Percentiles rank a stretch among this genome's conserved stretches.
phyloP scores from a whole-genome alignment of 2,329 filamentous ascomycete species.

The Macrophomina pseudophaseolina region DNA sequence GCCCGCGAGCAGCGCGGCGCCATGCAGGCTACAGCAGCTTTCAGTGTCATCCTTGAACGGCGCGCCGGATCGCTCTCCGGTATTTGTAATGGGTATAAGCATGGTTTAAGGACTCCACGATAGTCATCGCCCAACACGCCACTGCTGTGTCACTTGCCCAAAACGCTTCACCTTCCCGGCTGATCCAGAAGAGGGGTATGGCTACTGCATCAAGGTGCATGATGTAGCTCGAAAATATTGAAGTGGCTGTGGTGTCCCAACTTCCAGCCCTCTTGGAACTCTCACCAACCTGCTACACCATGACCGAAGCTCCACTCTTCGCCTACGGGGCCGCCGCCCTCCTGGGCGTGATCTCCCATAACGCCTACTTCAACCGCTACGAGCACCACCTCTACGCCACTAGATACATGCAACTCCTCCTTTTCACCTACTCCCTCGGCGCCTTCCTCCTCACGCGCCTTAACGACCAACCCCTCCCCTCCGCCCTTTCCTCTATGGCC shows the following conservation, averaged over 20 bases:
- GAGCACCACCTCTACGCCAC: constrained; percentile 23
- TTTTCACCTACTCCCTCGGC: background rate
- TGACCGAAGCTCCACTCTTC: background rate
- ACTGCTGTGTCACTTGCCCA: background rate
- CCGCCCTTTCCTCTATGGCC: background rate
- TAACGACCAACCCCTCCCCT: background rate
- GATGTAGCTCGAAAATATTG: background rate
- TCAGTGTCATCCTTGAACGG: background rate
- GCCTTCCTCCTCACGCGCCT: background rate
- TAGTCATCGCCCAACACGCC: background rate
- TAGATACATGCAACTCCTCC: constrained; percentile 13
- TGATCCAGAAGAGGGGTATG: background rate
- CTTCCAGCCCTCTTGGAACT: background rate
- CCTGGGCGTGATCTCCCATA: background rate
- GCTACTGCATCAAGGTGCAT: background rate
- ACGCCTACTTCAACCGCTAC: constrained; percentile 20
- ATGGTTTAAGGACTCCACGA: background rate
- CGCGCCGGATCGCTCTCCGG: background rate
- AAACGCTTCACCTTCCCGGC: background rate
- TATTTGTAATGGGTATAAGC: background rate
- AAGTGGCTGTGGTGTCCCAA: background rate
- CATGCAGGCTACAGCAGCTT: background rate
- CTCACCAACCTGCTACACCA: background rate
- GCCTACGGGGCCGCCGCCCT: constrained; percentile 12
- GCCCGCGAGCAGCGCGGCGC: background rate